A percentile compares a stretch with the other conserved stretches of the same genome.
Evolutionary conservation across 2,329 filamentous ascomycete species (phyloP).

Genomic region (Cladophialophora carrionii): DNA sequence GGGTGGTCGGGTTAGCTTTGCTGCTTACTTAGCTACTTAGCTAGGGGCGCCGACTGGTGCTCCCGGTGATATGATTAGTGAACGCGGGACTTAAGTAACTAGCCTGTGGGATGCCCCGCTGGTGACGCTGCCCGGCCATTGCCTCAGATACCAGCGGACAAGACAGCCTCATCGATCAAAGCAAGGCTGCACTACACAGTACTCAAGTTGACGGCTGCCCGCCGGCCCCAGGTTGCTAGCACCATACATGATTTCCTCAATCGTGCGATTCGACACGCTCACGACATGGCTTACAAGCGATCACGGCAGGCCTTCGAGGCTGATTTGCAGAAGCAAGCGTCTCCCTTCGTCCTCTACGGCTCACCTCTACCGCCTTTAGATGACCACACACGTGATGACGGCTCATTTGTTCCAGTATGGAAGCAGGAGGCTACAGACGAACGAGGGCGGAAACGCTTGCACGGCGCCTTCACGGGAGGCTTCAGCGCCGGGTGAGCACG

Average conservation of each 20-base stretch:
- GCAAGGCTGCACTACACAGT: background rate
- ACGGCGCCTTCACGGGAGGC: slow-evolving; percentile 95
- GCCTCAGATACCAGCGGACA: background rate
- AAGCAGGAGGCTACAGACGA: slow-evolving; percentile 98
- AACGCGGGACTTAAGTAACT: background rate
- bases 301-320: slow-evolving; percentile 77
- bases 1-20: background rate
- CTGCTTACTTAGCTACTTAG: slow-evolving; percentile 12
- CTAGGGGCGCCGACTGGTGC: background rate
- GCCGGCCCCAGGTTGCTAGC: background rate
- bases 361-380: slow-evolving; percentile 81
- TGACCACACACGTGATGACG: slow-evolving; percentile 78
- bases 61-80: slow-evolving; percentile 2
- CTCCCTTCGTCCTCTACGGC: slow-evolving; percentile 78
- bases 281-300: slow-evolving; percentile 75
- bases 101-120: background rate
- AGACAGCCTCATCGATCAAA: background rate
- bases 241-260: background rate
- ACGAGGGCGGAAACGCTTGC: slow-evolving; percentile 82
- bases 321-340: slow-evolving; percentile 67
- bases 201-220: background rate
- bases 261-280: background rate
- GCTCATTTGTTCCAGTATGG: slow-evolving; percentile 92
- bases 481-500: slow-evolving; percentile 86
- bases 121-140: background rate